Conservation (phyloP, 768 basidiomycete genomes). For the Phanerochaete sordida region DNA sequence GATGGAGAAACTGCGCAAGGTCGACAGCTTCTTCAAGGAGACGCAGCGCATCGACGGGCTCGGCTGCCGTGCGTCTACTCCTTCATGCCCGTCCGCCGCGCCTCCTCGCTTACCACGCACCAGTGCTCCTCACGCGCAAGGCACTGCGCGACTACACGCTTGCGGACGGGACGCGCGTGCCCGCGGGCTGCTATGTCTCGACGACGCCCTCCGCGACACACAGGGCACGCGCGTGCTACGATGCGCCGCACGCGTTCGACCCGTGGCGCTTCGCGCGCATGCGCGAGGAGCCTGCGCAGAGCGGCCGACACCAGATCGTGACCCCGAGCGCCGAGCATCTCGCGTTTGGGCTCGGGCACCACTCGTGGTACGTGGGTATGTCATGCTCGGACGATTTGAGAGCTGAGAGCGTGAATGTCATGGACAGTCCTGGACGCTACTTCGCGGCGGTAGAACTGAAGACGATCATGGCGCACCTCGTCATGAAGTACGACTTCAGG, state of each 20-base stretch:
- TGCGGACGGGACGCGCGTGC: conserved; percentile 40
- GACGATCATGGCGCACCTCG: conserved; percentile 29
- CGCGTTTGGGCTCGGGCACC: conserved; percentile 23
- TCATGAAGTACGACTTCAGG: conserved; percentile 30
- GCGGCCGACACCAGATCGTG: conserved; percentile 11
- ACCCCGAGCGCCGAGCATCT: conserved; percentile 15
- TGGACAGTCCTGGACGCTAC: conserved; percentile 31
- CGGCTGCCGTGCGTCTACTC: conserved; percentile 14
- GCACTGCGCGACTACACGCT: conserved; percentile 34
- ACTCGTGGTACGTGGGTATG: conserved; percentile 26
- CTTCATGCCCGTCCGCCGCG: no score
- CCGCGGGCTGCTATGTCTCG: conserved; percentile 33
- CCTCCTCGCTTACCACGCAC: neutral
- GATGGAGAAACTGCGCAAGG: conserved; percentile 27
- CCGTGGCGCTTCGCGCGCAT: conserved; percentile 35
- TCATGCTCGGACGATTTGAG: neutral
- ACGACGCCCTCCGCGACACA: conserved; percentile 30
- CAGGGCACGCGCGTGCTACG: conserved; percentile 26
- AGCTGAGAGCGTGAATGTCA: neutral
- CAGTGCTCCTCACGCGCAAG: conserved; percentile 27
- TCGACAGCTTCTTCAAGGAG: conserved; percentile 35
- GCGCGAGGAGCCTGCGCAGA: neutral
- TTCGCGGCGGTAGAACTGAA: conserved; percentile 34
- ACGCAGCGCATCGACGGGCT: conserved; percentile 21
- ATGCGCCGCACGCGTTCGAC: conserved; percentile 35